Conservation (phyloP, 495 filamentous ascomycete species). For the Trypethelium eluteriae region DNA sequence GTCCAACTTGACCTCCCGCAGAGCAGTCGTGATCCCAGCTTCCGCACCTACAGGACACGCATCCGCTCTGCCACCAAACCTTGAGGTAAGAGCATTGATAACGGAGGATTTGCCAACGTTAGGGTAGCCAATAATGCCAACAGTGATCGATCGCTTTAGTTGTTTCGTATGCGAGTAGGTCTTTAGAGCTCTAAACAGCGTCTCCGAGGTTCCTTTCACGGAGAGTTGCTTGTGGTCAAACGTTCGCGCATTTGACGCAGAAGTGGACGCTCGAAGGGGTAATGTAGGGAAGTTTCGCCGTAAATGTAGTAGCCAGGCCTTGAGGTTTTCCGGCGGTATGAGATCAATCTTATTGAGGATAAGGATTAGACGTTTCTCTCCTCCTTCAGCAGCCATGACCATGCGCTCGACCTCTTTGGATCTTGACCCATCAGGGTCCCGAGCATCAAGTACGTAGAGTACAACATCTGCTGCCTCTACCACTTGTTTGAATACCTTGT, state of each 20-base stretch:
- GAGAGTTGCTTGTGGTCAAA: slow-evolving; percentile 90
- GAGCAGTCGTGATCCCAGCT: slow-evolving; percentile 83
- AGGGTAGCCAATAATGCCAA: slow-evolving; percentile 92
- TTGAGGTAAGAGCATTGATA: slow-evolving; percentile 84
- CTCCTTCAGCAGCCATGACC: slow-evolving; percentile 75
- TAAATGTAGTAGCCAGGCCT: slow-evolving; percentile 70
- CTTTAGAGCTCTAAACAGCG: slow-evolving; percentile 86
- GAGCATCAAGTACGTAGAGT: slow-evolving; percentile 89
- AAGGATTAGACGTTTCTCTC: slow-evolving; percentile 82
- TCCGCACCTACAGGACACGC: slow-evolving; percentile 87
- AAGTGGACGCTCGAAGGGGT: slow-evolving; percentile 76
- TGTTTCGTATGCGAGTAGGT: slow-evolving; percentile 76
- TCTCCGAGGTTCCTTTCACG: slow-evolving; percentile 74
- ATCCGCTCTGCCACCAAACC: slow-evolving; percentile 58
- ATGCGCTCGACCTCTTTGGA: slow-evolving; percentile 79
- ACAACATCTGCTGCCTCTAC: slow-evolving; percentile 82
- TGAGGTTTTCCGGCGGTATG: slow-evolving; percentile 62
- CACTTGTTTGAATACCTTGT: slow-evolving; percentile 95
- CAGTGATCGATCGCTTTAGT: slow-evolving; percentile 80
- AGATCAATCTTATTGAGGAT: slow-evolving; percentile 97
- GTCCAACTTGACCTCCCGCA: slow-evolving; percentile 88
- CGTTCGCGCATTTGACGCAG: slow-evolving; percentile 76
- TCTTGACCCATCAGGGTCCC: slow-evolving; percentile 84
- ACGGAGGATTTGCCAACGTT: slow-evolving; percentile 97
- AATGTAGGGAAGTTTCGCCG: slow-evolving; percentile 89